Conservation (phyloP, 2,329 filamentous ascomycete species). For the Thermoascus crustaceus region DNA sequence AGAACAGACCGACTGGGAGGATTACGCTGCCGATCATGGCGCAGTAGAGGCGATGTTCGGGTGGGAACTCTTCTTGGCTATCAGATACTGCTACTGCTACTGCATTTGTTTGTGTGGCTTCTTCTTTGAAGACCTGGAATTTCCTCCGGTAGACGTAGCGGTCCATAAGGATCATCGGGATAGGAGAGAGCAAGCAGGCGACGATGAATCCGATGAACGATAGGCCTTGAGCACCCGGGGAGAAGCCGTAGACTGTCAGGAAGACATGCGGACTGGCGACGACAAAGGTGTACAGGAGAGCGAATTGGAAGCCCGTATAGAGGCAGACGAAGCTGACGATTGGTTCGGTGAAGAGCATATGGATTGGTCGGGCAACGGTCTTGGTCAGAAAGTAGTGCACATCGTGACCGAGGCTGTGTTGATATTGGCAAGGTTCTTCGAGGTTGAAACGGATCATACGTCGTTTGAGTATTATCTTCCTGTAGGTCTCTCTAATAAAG, state of each 20-base stretch:
- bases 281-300: conserved; percentile 18
- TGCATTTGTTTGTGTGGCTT: no score
- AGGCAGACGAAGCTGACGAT: conserved; percentile 14
- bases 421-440: not conserved
- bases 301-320: conserved; percentile 17
- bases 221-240: conserved; percentile 42
- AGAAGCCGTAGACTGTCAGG: conserved; percentile 54
- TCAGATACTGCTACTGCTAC: no score
- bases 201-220: conserved; percentile 60
- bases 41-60: conserved; percentile 42
- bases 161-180: conserved; percentile 14
- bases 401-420: not conserved
- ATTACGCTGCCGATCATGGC: conserved; percentile 43
- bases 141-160: conserved; percentile 13
- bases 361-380: conserved; percentile 9
- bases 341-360: conserved; percentile 19
- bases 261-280: conserved; percentile 3
- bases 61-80: conserved; percentile 38
- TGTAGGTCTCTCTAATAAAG: conserved; percentile 56
- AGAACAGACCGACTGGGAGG: conserved; percentile 40
- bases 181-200: conserved; percentile 52
- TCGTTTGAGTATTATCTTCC: conserved; percentile 59
- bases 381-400: conserved; percentile 3
- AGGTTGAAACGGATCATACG: conserved; percentile 21
- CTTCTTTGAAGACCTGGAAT: conserved; percentile 5